Base-by-base conservation (phyloP, 2,329 filamentous ascomycete species). In the Phialophora verrucosa region DNA sequence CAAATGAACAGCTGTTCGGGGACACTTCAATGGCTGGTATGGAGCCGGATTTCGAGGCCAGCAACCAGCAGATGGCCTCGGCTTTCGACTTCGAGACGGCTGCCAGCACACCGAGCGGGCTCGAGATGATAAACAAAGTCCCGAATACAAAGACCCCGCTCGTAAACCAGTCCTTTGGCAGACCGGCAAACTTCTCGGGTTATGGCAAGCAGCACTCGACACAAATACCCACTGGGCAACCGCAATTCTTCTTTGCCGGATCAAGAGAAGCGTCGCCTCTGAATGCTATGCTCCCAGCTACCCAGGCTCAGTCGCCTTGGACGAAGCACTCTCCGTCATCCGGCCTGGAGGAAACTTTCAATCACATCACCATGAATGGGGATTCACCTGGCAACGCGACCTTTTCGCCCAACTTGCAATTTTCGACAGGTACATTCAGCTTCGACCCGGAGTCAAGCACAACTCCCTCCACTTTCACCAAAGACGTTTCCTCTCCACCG, bases 41-140 rank as follows among this genome's bases (percentile, higher is more conserved):
- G 61, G 76, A 79, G 62, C 71, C 69, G 64, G 80, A 82, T 59
- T 70, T 81, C 51, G 80, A 82, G 67, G 77, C 75, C 6, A 82
- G 79, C 64, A 82, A 82, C 66, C 78, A 77, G 67, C 79, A 78
- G 17, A 82, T 83, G 81, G 80, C 81, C 69, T 80, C 80, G 31
- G 80, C 79, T 12, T 82, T 82, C 65, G 80, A 82, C 68, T 82
- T 82, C 67, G 80, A 82, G 51, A 82, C 80, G 65, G 80, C 80
- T 35, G 80, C 79, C 7, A 82, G 80, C 70, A 82, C 79, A 42
- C 80, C 80, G 1, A 82, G 79, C 66, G 79, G 71, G 74, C 47
- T 73, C 79, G 65, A 80, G 76, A 59, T 67, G 65, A 38, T 76
- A 75, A 54, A 67, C 71, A 23, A 69, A 70, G 4, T 17, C 29